Evolutionary conservation across 371 early-diverging fungal species (phyloP), one percentile per base, ranked within the genome.

Genomic region (Rhizomucor pusillus): DNA sequence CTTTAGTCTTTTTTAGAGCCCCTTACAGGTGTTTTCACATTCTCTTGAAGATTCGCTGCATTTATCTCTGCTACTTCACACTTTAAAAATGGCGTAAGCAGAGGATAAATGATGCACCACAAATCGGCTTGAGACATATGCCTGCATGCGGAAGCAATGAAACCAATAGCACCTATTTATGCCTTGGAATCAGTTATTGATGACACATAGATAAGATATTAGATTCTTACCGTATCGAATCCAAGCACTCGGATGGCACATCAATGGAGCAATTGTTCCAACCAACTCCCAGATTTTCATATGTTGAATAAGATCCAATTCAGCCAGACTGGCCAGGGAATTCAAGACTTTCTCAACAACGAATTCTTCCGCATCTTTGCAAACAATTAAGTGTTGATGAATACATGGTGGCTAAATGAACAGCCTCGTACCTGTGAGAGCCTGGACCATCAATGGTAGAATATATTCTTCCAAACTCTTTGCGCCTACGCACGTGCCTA

Each of bases 381-480:
- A 22, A 18, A 13, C 29, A 29, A 29, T 29, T 29, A 29, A 19
- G 6, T 7, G 5, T 1, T 40, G 1, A 52, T 34, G 1, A 3
- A 44, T 50, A 35, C 9, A 35, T 10, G 45, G 10, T 22, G 22
- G 39, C 1, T 16, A 52, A 25, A 29, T 5, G 7, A 29, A 29
- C 29, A 7, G 19, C 4, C 1, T 10, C 20, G 45, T 82, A 87
- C 90, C 91, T 44, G 89, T 87, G n/a, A 95, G 62, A 0, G 91
- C 84, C 61, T 93, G 93, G n/a, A 90, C 77, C 86, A 94, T 89
- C 22, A 97, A 65, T n/a, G 97, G 97, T 40, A 95, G 65, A 39
- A 97, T 89, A 55, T 94, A 97, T 59, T 93, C 90, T 58, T 93
- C 93, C 18, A 95, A 71, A 43, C 91, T 90, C 24, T 83, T 80